Evolutionary conservation across 2,329 filamentous ascomycete species (phyloP).

Genomic region (Colletotrichum cordylinicola): DNA sequence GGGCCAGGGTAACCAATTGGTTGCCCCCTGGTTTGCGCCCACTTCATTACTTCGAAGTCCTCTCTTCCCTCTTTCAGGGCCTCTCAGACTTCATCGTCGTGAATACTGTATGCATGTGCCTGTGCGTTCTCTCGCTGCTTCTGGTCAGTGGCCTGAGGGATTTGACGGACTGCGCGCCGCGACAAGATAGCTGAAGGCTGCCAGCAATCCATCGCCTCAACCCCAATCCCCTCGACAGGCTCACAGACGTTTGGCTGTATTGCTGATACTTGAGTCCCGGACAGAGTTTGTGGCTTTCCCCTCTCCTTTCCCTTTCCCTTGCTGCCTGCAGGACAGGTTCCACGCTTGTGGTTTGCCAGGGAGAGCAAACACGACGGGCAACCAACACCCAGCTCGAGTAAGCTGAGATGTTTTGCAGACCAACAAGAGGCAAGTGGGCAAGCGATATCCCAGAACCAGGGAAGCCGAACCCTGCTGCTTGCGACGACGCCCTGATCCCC

Average conservation of each 20-base stretch:
- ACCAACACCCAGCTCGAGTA: not conserved
- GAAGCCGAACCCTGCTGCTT: not conserved
- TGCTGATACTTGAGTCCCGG: not conserved
- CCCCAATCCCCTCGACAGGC: not conserved
- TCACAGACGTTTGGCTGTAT: not conserved
- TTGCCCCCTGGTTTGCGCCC: not conserved
- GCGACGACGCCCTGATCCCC: not conserved
- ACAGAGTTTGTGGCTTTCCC: constrained; percentile 9
- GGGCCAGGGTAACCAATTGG: not conserved
- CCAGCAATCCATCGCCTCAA: not conserved
- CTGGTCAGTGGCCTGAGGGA: not conserved
- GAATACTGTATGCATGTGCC: not conserved
- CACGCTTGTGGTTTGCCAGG: constrained; percentile 1
- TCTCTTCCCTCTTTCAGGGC: constrained; percentile 2
- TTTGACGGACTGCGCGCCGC: not conserved
- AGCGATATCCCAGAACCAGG: not conserved
- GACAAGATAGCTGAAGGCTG: not conserved
- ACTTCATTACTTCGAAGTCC: not conserved
- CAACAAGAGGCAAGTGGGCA: not conserved
- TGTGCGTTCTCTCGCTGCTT: not conserved
- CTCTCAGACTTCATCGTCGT: not conserved
- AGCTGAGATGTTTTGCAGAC: not conserved
- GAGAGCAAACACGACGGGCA: not conserved
- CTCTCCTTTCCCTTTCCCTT: not conserved
- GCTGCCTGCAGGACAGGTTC: not conserved